Percentiles rank a stretch among this genome's conserved stretches.
These are phyloP conservation scores for Porphyrellus sp. DNA, from an alignment of 1,284 basidiomycete species.

Conservation along the genomic window DNA sequence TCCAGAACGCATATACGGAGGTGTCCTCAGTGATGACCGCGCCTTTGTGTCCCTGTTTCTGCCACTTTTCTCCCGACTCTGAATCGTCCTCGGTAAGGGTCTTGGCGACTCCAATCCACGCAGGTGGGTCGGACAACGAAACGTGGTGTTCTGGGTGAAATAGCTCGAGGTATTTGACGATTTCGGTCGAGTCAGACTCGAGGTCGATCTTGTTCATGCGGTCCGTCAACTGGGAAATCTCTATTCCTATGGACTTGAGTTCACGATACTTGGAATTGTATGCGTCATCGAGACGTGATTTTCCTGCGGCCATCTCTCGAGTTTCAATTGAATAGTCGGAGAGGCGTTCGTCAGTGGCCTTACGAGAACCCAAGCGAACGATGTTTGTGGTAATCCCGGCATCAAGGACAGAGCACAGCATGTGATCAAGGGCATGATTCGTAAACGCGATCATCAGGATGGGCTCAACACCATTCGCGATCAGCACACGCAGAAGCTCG, in stretches of 20 bases:
- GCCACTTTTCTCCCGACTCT: slow-evolving; percentile 23
- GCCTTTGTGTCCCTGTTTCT: slow-evolving; percentile 20
- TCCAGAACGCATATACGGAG: slow-evolving; percentile 50
- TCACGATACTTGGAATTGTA: slow-evolving; percentile 36
- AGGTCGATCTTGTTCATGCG: slow-evolving; percentile 38
- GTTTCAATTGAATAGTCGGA: slow-evolving; percentile 55
- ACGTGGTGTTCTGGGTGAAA: slow-evolving; percentile 44
- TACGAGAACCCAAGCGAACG: slow-evolving; percentile 61
- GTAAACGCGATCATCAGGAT: slow-evolving; percentile 72
- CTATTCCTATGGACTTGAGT: slow-evolving; percentile 45
- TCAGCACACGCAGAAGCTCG: slow-evolving; percentile 61
- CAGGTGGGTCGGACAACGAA: slow-evolving; percentile 38
- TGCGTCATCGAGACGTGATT: slow-evolving; percentile 41
- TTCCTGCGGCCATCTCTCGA: slow-evolving; percentile 45
- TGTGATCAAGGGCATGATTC: slow-evolving; percentile 74
- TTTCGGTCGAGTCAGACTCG: slow-evolving; percentile 36
- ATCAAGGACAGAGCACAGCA: slow-evolving; percentile 60
- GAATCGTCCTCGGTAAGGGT: slow-evolving; percentile 17
- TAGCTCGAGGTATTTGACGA: slow-evolving; percentile 40
- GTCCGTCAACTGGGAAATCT: slow-evolving; percentile 46
- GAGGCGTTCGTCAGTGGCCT: slow-evolving; percentile 58
- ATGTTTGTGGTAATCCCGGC: slow-evolving; percentile 57
- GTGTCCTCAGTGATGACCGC: slow-evolving; percentile 27
- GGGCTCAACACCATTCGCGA: slow-evolving; percentile 48
- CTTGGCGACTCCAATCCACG: slow-evolving; percentile 40